Evolutionary conservation across 495 filamentous ascomycete species (phyloP).

Genomic region (Alectoria sarmentosa): DNA sequence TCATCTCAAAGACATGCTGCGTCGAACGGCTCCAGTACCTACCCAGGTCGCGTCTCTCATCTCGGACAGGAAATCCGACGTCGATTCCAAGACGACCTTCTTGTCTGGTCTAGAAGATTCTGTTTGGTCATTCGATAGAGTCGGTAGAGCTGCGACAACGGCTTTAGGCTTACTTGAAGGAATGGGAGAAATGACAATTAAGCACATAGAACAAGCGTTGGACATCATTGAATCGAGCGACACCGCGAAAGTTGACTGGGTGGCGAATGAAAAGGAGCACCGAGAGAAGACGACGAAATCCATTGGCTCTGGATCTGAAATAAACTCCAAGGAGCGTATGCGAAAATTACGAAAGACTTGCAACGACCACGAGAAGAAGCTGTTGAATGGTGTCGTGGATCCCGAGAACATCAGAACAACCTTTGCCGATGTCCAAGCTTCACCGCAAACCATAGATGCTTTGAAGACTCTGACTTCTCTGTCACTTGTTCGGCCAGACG

Average conservation of each 20-base stretch:
- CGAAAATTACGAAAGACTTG: conserved; percentile 45
- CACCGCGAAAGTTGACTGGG: conserved; percentile 38
- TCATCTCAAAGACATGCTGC: conserved; percentile 61
- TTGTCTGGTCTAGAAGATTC: conserved; percentile 43
- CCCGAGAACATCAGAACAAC: conserved; percentile 75
- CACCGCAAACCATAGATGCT: conserved; percentile 75
- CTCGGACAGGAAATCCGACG: conserved; percentile 31
- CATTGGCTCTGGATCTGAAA: conserved; percentile 10
- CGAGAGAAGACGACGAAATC: conserved; percentile 9
- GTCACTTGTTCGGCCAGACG: conserved; percentile 82
- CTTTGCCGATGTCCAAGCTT: conserved; percentile 76
- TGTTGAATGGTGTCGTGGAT: conserved; percentile 75
- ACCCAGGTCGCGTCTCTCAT: conserved; percentile 30
- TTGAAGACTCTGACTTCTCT: conserved; percentile 84
- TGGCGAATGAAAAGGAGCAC: conserved; percentile 30
- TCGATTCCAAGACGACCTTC: conserved; percentile 33
- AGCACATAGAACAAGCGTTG: conserved; percentile 33
- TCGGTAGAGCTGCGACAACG: conserved; percentile 55
- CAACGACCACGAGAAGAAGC: conserved; percentile 71
- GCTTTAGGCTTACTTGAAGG: conserved; percentile 44
- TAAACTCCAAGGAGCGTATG: conserved; percentile 27
- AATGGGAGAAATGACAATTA: conserved; percentile 24
- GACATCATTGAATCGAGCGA: conserved; percentile 41
- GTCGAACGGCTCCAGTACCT: conserved; percentile 32
- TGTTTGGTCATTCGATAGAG: conserved; percentile 52